Base-by-base conservation (phyloP, 2,329 filamentous ascomycete species). In the Botrytis squamosa region DNA sequence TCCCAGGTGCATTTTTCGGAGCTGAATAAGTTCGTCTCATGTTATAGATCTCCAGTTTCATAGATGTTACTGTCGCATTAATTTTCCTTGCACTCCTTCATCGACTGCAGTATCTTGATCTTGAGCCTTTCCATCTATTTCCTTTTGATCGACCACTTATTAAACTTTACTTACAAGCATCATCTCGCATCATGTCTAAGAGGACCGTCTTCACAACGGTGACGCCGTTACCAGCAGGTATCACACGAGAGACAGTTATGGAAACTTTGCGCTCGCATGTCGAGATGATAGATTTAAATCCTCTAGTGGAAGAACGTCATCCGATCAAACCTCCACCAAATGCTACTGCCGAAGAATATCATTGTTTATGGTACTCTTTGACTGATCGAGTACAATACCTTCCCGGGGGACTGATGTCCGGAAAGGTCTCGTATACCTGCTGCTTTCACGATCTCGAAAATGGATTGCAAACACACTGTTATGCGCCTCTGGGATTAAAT, bases 381-480 rank as follows among this genome's bases (percentile, higher is more conserved):
- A 93, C 91, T 69, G 93, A 97, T 84, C 89, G 88, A 79, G 91
- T 97, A 78, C 86, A 88, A 70, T 94, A 94, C 80, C 84, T 95
- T 0, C 93, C 93, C 0, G 91, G 91, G 22, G 77, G 78, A n/a
- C 78, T 91, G 6, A 85, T 88, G 62, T 87, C 87, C 25, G 89
- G 91, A 74, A 90, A 92, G 79, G 87, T 97, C 74, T 89, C 87
- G 44, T 97, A 97, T 84, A 93, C 91, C 60, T 92, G 89, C 72
- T 93, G 92, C 78, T 97, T 97, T 81, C 88, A 93, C 82, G 89
- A 97, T 79, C 85, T 93, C 33, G 85, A 89, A 6, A 85, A 88
- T 73, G 93, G 94, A 8, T 82, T 97, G 42, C 90, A 94, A 83
- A 97, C 93, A 22, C 94, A 97, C 81, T 90, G 91, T 78, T 95